Evolutionary conservation across 2,329 filamentous ascomycete genomes (phyloP).

Genomic region (Ceratocystiopsis sp.): DNA sequence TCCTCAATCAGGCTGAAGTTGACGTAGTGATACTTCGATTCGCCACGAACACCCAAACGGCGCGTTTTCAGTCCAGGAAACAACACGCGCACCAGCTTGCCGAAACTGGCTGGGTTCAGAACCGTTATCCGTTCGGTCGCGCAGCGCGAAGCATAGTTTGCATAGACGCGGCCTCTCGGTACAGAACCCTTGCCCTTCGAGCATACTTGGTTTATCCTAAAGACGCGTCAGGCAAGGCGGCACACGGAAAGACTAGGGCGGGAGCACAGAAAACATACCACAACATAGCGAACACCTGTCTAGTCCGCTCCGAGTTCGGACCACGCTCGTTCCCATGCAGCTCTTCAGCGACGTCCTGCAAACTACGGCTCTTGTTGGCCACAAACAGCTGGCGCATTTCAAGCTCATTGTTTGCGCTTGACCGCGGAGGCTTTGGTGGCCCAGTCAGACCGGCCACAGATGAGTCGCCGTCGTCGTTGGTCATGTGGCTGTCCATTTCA

Average conservation of each 20-base stretch:
- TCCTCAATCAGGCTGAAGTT: conserved; percentile 47
- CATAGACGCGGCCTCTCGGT: conserved; percentile 82
- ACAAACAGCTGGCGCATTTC: conserved; percentile 62
- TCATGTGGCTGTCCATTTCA: conserved; percentile 39
- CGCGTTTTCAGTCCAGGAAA: conserved; percentile 91
- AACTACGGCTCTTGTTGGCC: conserved; percentile 47
- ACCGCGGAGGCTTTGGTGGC: conserved; percentile 41
- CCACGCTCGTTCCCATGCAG: conserved; percentile 65
- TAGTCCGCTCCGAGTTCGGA: conserved; percentile 65
- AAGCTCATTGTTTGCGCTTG: conserved; percentile 63
- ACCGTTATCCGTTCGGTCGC: conserved; percentile 88
- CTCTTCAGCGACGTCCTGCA: conserved; percentile 59
- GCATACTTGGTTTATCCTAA: conserved; percentile 58
- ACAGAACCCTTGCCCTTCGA: conserved; percentile 68
- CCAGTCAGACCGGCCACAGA: conserved; percentile 27
- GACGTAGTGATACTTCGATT: conserved; percentile 96
- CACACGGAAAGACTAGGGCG: conserved; percentile 6
- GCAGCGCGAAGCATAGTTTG: conserved; percentile 85
- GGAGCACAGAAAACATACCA: conserved; percentile 40
- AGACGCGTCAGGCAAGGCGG: neutral
- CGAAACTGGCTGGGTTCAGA: conserved; percentile 91
- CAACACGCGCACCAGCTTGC: conserved; percentile 88
- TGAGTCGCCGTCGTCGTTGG: conserved; percentile 36
- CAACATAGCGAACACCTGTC: conserved; percentile 77
- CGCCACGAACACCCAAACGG: conserved; percentile 77